Evolutionary conservation across 2,329 filamentous ascomycete genomes (phyloP).

Genomic region (Penicillium sp.): DNA sequence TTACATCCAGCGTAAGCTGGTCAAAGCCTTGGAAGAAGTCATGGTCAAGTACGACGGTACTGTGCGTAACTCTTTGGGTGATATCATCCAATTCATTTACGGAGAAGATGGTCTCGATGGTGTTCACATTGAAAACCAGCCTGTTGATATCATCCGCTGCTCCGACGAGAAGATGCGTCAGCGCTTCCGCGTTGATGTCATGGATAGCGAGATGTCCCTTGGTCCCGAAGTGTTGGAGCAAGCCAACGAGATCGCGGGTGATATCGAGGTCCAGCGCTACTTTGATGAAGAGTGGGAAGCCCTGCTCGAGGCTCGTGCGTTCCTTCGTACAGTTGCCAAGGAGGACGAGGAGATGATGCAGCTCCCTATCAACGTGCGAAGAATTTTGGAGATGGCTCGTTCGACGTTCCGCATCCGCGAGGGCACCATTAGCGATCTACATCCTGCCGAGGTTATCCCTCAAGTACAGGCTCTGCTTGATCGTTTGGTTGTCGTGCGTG

Average conservation of each 20-base stretch:
- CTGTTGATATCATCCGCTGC: slow-evolving; percentile 81
- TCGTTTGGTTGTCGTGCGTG: slow-evolving; percentile 82
- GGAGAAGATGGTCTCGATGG: slow-evolving; percentile 97
- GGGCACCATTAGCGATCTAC: slow-evolving; percentile 81
- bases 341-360: slow-evolving; percentile 86
- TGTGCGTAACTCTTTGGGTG: slow-evolving; percentile 92
- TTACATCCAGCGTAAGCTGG: slow-evolving; percentile 97
- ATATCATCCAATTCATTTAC: slow-evolving; percentile 96
- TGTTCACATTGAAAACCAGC: slow-evolving; percentile 89
- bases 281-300: slow-evolving; percentile 88
- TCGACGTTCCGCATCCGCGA: slow-evolving; percentile 89
- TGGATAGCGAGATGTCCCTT: slow-evolving; percentile 68
- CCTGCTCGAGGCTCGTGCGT: slow-evolving; percentile 72
- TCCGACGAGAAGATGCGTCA: slow-evolving; percentile 77
- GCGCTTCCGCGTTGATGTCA: slow-evolving; percentile 84
- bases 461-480: slow-evolving; percentile 74
- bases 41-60: slow-evolving; percentile 98
- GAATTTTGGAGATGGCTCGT: slow-evolving; percentile 88
- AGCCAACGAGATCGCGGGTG: slow-evolving; percentile 81
- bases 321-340: slow-evolving; percentile 72
- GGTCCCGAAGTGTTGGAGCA: slow-evolving; percentile 77
- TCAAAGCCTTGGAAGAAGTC: slow-evolving; percentile 96
- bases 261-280: slow-evolving; percentile 81
- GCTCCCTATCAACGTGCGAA: slow-evolving; percentile 85
- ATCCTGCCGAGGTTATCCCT: slow-evolving; percentile 84